These are phyloP conservation scores for Podospora anserina DNA, from an alignment of 495 filamentous ascomycete genomes.

Conservation along the genomic window DNA sequence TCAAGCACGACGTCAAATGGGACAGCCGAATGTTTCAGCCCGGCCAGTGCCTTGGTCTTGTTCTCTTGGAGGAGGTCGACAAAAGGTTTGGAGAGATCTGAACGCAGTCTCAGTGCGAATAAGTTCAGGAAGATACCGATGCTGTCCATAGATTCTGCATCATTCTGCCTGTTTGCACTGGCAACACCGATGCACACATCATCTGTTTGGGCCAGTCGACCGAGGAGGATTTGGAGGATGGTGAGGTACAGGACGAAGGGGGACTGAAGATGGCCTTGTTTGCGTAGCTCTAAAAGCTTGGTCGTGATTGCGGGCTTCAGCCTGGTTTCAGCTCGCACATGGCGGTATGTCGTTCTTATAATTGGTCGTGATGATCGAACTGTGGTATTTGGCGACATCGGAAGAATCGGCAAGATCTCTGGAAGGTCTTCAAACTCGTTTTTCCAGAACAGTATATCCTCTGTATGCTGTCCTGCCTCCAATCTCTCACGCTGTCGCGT, in stretches of 20 bases:
- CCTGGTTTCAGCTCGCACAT: constrained; percentile 2
- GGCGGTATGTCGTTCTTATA: constrained; percentile 14
- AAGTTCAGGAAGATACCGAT: constrained; percentile 29
- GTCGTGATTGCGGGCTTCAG: background rate
- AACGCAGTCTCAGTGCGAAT: constrained; percentile 21
- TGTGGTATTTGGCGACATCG: constrained; percentile 13
- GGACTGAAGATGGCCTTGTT: constrained; percentile 8
- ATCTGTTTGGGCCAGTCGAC: constrained; percentile 20
- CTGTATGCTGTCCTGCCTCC: constrained; percentile 9
- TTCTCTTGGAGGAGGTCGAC: background rate
- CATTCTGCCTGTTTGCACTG: constrained; percentile 33
- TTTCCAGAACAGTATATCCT: constrained; percentile 36
- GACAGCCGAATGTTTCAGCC: constrained; percentile 22
- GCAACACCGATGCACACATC: constrained; percentile 47
- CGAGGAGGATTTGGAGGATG: constrained; percentile 24
- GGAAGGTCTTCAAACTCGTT: constrained; percentile 30
- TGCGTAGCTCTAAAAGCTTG: constrained; percentile 14
- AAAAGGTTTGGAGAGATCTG: constrained; percentile 16
- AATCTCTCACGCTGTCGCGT: background rate
- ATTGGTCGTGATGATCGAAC: constrained; percentile 13
- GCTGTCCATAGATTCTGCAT: constrained; percentile 9
- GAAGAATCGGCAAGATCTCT: constrained; percentile 37
- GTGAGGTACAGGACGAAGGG: constrained; percentile 28
- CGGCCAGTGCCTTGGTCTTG: background rate
- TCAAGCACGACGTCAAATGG: constrained; percentile 32